phyloP scores from a whole-genome alignment of 1,139 yeast genomes.

The Taiozyma sp. region DNA sequence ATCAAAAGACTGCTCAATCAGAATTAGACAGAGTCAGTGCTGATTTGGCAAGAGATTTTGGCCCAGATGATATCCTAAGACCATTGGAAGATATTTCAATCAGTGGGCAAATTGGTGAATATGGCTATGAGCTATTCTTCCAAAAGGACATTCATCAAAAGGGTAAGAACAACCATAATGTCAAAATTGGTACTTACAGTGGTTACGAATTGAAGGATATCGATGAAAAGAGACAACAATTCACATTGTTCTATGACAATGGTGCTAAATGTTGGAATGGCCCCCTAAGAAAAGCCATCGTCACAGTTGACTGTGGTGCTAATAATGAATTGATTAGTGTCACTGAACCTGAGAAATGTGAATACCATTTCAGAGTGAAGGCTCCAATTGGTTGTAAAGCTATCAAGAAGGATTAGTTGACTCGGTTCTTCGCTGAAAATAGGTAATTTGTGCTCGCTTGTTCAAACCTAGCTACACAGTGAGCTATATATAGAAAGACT shows the following conservation, averaged over 20 bases:
- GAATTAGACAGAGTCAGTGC: conserved; percentile 6
- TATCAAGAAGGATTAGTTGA: background rate
- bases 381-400: conserved; percentile 67
- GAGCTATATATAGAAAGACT: too few species aligned
- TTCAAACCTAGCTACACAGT: too few species aligned
- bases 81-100: conserved; percentile 50
- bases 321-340: conserved; percentile 53
- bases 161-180: conserved; percentile 39
- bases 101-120: conserved; percentile 53
- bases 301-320: conserved; percentile 64
- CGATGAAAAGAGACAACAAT: conserved; percentile 25
- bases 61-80: conserved; percentile 60
- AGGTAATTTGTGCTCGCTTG: too few species aligned
- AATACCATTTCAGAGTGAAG: conserved; percentile 54
- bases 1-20: conserved; percentile 8
- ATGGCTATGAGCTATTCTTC: conserved; percentile 60
- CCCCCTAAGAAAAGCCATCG: conserved; percentile 67
- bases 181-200: conserved; percentile 48
- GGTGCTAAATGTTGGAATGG: conserved; percentile 98
- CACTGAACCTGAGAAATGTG: conserved; percentile 87
- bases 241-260: conserved; percentile 40
- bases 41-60: conserved; percentile 36
- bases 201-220: conserved; percentile 20
- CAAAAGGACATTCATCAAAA: conserved; percentile 52
- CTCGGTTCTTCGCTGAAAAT: too few species aligned